Evolutionary conservation across 495 filamentous ascomycete genomes (phyloP).

Genomic region (Hypoxylon intermedium): DNA sequence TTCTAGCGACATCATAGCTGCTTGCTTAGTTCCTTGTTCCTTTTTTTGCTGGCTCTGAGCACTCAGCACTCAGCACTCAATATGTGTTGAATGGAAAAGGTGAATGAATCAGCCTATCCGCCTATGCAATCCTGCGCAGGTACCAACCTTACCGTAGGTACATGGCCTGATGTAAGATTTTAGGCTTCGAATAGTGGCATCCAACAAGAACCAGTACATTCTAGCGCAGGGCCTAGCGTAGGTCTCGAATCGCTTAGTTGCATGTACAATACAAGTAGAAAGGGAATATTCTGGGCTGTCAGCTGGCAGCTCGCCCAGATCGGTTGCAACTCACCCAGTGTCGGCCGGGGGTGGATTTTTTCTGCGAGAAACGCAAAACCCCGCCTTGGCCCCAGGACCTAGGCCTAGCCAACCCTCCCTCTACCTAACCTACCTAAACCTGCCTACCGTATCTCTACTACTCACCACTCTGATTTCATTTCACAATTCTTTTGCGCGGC

Average conservation of each 20-base stretch:
- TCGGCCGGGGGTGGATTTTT: constrained; percentile 15
- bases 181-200: no score
- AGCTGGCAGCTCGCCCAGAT: constrained; percentile 17
- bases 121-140: constrained; percentile 11
- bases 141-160: constrained; percentile 4
- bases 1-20: constrained; percentile 30
- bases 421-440: constrained; percentile 16
- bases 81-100: no score
- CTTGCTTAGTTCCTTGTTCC: neutral
- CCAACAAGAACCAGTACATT: neutral
- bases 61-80: no score
- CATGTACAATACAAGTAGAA: constrained; percentile 9
- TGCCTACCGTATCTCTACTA: constrained; percentile 15
- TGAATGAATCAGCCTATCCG: no score
- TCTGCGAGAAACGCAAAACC: constrained; percentile 24
- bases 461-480: constrained; percentile 2
- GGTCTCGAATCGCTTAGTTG: no score
- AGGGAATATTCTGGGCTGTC: constrained; percentile 6
- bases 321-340: neutral
- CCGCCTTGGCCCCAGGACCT: constrained; percentile 24
- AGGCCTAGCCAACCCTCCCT: neutral
- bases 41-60: neutral
- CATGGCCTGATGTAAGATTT: no score
- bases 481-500: constrained; percentile 39
- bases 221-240: no score